phyloP scores from a whole-genome alignment of 139 green algal species.

The Desmodesmus armatus region DNA sequence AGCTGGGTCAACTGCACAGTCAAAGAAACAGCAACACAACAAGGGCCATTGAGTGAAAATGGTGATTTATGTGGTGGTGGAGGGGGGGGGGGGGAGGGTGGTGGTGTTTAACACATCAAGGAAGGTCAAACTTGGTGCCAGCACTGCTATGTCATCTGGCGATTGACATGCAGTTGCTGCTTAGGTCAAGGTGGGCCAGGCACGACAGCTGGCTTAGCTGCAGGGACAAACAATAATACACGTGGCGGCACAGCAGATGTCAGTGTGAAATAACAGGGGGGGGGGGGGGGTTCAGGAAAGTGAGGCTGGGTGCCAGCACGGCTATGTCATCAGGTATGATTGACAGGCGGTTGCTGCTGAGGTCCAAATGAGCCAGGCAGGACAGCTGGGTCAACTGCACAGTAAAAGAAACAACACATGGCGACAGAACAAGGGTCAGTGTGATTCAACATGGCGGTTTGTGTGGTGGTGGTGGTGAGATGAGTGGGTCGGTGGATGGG shows the following conservation, averaged over 20 bases:
- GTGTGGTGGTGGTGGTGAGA: too few species aligned
- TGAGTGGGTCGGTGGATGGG: too few species aligned
- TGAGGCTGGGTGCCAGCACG: constrained; percentile 16
- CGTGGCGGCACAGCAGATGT: too few species aligned
- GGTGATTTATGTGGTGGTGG: too few species aligned
- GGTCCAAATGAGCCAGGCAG: constrained; percentile 29
- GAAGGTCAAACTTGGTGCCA: constrained; percentile 23
- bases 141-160: constrained; percentile 11
- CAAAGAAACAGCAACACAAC: too few species aligned
- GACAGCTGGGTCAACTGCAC: constrained; percentile 11
- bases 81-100: too few species aligned
- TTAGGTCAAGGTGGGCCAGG: constrained; percentile 39
- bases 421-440: too few species aligned
- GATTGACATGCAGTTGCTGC: constrained; percentile 28
- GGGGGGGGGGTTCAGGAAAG: constrained; percentile 38
- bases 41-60: too few species aligned
- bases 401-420: too few species aligned
- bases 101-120: constrained; percentile 47
- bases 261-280: too few species aligned
- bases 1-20: constrained; percentile 1
- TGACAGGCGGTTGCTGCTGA: constrained; percentile 38
- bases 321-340: constrained; percentile 23
- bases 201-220: constrained; percentile 5
- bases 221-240: not conserved
- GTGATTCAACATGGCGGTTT: too few species aligned